Conservation (phyloP, 257 asterid species). For the Solanum clarkiae region DNA sequence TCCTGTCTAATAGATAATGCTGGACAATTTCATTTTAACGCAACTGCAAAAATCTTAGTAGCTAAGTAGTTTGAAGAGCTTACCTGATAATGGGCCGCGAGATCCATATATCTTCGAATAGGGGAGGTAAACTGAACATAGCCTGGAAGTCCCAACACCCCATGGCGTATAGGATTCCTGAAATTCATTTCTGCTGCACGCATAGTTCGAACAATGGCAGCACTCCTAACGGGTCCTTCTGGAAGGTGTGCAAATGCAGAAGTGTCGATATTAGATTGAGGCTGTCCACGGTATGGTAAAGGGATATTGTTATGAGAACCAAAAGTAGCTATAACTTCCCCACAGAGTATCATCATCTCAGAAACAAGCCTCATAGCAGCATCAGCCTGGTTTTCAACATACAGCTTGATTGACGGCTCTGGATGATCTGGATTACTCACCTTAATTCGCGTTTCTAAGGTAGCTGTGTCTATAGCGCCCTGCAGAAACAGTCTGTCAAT, state of each 20-base stretch:
- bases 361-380: slow-evolving; percentile 94
- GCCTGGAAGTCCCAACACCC: slow-evolving; percentile 89
- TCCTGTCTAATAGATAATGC: neutral
- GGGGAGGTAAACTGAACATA: slow-evolving; percentile 99
- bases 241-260: slow-evolving; percentile 88
- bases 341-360: slow-evolving; percentile 98
- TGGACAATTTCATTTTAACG: neutral
- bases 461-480: slow-evolving; percentile 88
- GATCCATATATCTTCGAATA: slow-evolving; percentile 92
- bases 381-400: slow-evolving; percentile 86
- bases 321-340: slow-evolving; percentile 86
- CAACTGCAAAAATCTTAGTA: neutral
- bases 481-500: slow-evolving; percentile 18
- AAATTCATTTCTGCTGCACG: slow-evolving; percentile 97
- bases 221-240: slow-evolving; percentile 92
- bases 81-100: slow-evolving; percentile 92
- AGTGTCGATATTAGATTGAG: slow-evolving; percentile 74
- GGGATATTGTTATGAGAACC: slow-evolving; percentile 66
- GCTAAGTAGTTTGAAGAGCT: neutral
- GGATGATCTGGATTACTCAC: slow-evolving; percentile 83
- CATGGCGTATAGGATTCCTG: slow-evolving; percentile 91
- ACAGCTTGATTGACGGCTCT: slow-evolving; percentile 78
- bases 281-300: slow-evolving; percentile 91
- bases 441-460: slow-evolving; percentile 68
- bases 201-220: slow-evolving; percentile 66